Base-by-base conservation (phyloP, 2,329 filamentous ascomycete genomes). In the Mariannaea sp. region DNA sequence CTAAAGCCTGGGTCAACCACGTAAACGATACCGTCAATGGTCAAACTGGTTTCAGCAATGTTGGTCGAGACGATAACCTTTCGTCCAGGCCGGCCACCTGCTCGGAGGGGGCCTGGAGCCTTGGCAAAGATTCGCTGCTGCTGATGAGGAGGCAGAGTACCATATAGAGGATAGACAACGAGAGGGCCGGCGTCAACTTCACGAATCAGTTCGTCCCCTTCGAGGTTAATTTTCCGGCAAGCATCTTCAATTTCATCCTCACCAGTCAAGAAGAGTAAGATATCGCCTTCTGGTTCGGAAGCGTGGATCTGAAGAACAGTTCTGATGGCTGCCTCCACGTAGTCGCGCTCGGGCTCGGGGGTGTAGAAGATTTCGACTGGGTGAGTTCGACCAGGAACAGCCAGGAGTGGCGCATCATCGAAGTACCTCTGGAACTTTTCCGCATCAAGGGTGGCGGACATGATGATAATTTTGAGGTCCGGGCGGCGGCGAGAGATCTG, bases 361-460 rank as follows among this genome's bases (percentile, higher is more conserved):
- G 94, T 99, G 75, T 99, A 99, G 75, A 96, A 99, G 59, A 99
- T 95, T 77, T 99, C 93, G 67, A 99, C 94, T 5, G 94, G 92
- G 71, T 96, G 88, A 16, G 94, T 99, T 73, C 94, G 87, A 70
- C 94, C 94, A 29, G 94, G 94, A 3, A 99, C 94, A 19, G 93
- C 91, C 46, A 99, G 84, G 33, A 99, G 80, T 6, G 94, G 94
- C 4, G 94, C 94, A 66, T 96, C 85, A 75, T 92, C 90, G 78
- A 99, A 99, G 77, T 99, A 99, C 56, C 86, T 87, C 73, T 97
- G 94, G 71, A 99, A 99, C 75, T 99, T 99, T 69, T 96, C 88
- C 5, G 94, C 94, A 75, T 99, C 94, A 49, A 99, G 83, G 8
- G 94, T 99, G 56, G 94, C 94, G 69, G 93, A 97, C 86, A 97